Conservation (phyloP, 345 rosid genomes). For the Orychophragmus violaceus region DNA sequence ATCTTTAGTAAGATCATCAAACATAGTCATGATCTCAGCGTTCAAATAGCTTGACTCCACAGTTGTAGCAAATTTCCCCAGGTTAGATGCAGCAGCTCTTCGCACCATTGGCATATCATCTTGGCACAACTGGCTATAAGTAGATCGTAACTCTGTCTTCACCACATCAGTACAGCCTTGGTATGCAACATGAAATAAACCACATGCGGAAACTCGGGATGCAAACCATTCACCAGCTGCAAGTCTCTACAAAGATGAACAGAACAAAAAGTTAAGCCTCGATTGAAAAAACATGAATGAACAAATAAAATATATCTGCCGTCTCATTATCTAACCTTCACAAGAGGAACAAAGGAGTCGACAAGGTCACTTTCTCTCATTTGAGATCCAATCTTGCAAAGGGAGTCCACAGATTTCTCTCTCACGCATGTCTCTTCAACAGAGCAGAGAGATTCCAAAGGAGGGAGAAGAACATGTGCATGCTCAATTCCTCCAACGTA, state of each 20-base stretch:
- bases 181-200: slow-evolving; percentile 80
- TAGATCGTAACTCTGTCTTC: slow-evolving; percentile 71
- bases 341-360: slow-evolving; percentile 68
- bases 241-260: slow-evolving; percentile 50
- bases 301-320: neutral
- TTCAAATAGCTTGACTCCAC: slow-evolving; percentile 72
- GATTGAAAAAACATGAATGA: neutral
- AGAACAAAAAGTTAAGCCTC: neutral
- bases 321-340: slow-evolving; percentile 53
- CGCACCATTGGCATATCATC: slow-evolving; percentile 99
- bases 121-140: slow-evolving; percentile 75
- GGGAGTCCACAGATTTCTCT: slow-evolving; percentile 78
- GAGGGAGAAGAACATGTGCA: slow-evolving; percentile 69
- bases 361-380: slow-evolving; percentile 83
- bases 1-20: slow-evolving; percentile 92
- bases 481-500: slow-evolving; percentile 89
- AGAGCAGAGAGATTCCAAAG: slow-evolving; percentile 74
- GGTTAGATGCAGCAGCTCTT: slow-evolving; percentile 91
- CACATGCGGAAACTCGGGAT: slow-evolving; percentile 92
- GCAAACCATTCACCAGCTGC: slow-evolving; percentile 99
- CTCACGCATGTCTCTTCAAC: slow-evolving; percentile 96
- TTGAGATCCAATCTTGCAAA: slow-evolving; percentile 85
- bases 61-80: slow-evolving; percentile 92
- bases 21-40: slow-evolving; percentile 81
- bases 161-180: slow-evolving; percentile 68